phyloP scores from a whole-genome alignment of 163 green algal species.

The Prototheca cutis region DNA sequence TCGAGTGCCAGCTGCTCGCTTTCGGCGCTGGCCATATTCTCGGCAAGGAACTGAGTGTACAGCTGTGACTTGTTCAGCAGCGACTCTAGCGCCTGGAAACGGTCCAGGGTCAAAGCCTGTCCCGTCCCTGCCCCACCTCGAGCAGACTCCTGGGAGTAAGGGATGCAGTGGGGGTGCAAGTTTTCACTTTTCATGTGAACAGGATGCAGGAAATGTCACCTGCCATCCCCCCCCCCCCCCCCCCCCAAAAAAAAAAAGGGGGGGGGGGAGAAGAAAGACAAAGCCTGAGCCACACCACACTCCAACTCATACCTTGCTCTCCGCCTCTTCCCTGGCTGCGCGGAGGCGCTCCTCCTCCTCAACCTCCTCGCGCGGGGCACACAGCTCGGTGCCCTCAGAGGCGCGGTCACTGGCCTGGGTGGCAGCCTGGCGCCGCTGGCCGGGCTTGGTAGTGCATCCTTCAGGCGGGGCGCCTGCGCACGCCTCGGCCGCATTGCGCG shows the following conservation, averaged over 20 bases:
- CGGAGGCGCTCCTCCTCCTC: slow-evolving; percentile 54
- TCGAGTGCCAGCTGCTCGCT: slow-evolving; percentile 7
- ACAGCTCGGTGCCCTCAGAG: slow-evolving; percentile 8
- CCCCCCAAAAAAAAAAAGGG: no score
- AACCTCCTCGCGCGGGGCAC: slow-evolving; percentile 26
- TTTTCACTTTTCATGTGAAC: background rate
- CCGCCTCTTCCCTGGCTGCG: slow-evolving; percentile 29
- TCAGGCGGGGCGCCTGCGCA: no score
- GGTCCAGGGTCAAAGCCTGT: background rate
- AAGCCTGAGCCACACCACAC: background rate
- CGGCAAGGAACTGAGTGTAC: slow-evolving; percentile 81
- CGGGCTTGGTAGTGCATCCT: no score
- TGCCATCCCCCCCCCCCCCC: no score
- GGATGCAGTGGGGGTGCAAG: background rate
- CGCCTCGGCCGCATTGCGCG: no score
- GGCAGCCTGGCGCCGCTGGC: no score
- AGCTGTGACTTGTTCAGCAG: slow-evolving; percentile 71
- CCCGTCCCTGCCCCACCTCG: background rate
- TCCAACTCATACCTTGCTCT: slow-evolving; percentile 7
- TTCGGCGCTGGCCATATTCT: slow-evolving; percentile 58
- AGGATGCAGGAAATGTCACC: background rate
- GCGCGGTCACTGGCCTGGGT: no score
- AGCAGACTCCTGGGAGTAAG: background rate
- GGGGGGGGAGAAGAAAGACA: background rate
- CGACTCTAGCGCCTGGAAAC: slow-evolving; percentile 61